Conservation (phyloP, 2,329 filamentous ascomycete genomes). For the Penicillium sp. region DNA sequence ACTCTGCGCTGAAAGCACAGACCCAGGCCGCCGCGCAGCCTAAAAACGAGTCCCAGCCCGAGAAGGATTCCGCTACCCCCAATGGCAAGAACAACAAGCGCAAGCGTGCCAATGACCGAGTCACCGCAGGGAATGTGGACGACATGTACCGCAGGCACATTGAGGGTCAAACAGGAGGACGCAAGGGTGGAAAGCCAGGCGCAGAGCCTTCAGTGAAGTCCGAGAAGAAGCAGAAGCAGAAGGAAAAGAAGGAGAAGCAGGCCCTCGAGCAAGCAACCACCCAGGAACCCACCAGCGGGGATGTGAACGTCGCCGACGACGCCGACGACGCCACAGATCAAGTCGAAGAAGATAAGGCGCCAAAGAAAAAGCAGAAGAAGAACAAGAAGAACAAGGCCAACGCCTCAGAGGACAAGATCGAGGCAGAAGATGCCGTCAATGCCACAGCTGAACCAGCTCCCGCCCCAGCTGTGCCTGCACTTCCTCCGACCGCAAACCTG, state of each 20-base stretch:
- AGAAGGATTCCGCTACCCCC: slow-evolving; percentile 25
- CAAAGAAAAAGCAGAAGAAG: slow-evolving; percentile 31
- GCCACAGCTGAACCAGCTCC: slow-evolving; percentile 13
- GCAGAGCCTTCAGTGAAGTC: slow-evolving; percentile 21
- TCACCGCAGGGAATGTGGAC: slow-evolving; percentile 68
- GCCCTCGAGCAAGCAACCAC: slow-evolving; percentile 18
- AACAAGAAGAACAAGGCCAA: slow-evolving; percentile 34
- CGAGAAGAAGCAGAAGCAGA: slow-evolving; percentile 26
- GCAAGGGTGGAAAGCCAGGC: slow-evolving; percentile 40
- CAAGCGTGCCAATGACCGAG: slow-evolving; percentile 46
- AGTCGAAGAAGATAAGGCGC: slow-evolving; percentile 24
- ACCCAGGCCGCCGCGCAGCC: slow-evolving; percentile 55
- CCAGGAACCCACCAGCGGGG: slow-evolving; percentile 21
- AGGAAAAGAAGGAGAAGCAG: slow-evolving; percentile 31
- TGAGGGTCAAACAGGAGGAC: slow-evolving; percentile 55
- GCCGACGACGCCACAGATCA: slow-evolving; percentile 22
- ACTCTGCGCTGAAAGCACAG: slow-evolving; percentile 68
- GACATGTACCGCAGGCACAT: slow-evolving; percentile 77
- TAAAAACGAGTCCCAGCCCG: slow-evolving; percentile 53
- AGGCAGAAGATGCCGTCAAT: slow-evolving; percentile 16
- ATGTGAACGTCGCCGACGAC: background rate
- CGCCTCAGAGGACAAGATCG: slow-evolving; percentile 20
- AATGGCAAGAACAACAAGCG: slow-evolving; percentile 50
- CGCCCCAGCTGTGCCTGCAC: slow-evolving; percentile 20
- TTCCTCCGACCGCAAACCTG: slow-evolving; percentile 57